These are phyloP conservation scores for Spathaspora gorwiae DNA, from an alignment of 805 yeast genomes.

Conservation along the genomic window DNA sequence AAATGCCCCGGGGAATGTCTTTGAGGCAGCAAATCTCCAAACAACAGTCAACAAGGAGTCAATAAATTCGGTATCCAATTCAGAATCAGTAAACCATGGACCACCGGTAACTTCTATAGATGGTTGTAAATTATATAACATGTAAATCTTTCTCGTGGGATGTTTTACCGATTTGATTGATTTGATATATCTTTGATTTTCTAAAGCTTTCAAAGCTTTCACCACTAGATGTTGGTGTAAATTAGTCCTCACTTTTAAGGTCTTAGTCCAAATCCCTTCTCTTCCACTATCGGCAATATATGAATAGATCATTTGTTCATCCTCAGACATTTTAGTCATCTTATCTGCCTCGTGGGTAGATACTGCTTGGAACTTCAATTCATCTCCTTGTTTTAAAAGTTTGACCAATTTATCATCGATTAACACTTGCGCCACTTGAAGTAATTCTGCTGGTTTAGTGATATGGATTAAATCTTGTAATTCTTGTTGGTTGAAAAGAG, in stretches of 20 bases:
- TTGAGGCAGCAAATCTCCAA: slow-evolving; percentile 79
- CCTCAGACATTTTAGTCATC: slow-evolving; percentile 72
- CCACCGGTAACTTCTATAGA: slow-evolving; percentile 97
- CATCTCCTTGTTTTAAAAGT: slow-evolving; percentile 62
- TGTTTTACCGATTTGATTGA: slow-evolving; percentile 84
- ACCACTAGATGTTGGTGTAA: slow-evolving; percentile 87
- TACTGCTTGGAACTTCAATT: slow-evolving; percentile 71
- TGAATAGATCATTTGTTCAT: slow-evolving; percentile 87
- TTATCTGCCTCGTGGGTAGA: slow-evolving; percentile 70
- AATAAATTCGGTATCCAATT: slow-evolving; percentile 89
- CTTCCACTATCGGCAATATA: slow-evolving; percentile 89
- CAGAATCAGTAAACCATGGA: slow-evolving; percentile 97
- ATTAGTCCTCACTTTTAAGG: slow-evolving; percentile 82
- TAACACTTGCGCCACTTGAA: slow-evolving; percentile 48
- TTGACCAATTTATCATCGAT: slow-evolving; percentile 60
- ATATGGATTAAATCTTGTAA: slow-evolving; percentile 48
- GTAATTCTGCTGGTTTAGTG: slow-evolving; percentile 40
- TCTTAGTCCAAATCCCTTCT: slow-evolving; percentile 95
- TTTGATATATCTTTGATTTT: slow-evolving; percentile 78
- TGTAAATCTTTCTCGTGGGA: slow-evolving; percentile 93
- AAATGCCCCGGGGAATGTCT: slow-evolving; percentile 72
- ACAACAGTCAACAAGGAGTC: slow-evolving; percentile 77
- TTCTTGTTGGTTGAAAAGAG: slow-evolving; percentile 65
- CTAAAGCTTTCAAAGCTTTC: slow-evolving; percentile 76
- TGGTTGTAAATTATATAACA: slow-evolving; percentile 91